Percentiles rank a stretch among this genome's conserved stretches.
Evolutionary conservation across 495 filamentous ascomycete genomes (phyloP).

Genomic region (Neurospora sp.): DNA sequence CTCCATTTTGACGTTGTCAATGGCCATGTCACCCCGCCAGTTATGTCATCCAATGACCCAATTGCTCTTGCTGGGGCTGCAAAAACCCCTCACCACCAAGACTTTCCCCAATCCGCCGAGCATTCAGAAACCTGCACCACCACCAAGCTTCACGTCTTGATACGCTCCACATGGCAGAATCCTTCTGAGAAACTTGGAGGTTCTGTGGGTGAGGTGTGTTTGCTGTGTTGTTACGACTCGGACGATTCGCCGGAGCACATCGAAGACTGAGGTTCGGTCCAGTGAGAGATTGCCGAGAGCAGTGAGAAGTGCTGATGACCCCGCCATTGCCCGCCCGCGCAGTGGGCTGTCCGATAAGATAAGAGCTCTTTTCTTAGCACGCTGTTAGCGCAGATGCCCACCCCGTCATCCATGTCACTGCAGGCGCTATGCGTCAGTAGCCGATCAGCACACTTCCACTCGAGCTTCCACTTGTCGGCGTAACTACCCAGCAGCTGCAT

Average conservation of each 20-base stretch:
- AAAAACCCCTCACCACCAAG: background rate
- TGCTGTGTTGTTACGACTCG: background rate
- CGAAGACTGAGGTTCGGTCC: background rate
- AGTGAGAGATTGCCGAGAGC: background rate
- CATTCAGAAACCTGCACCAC: background rate
- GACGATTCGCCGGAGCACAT: background rate
- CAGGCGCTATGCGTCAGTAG: background rate
- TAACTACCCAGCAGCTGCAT: background rate
- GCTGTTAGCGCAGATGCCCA: background rate
- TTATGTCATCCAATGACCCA: background rate
- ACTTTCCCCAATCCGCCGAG: background rate
- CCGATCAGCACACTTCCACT: background rate
- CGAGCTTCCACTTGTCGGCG: background rate
- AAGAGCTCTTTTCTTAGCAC: conserved; percentile 4
- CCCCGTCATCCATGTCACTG: background rate
- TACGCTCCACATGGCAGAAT: background rate
- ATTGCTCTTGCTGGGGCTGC: background rate
- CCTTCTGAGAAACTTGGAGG: background rate
- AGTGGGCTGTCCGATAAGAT: conserved; percentile 2
- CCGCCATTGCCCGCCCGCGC: conserved; percentile 1
- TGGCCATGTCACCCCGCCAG: background rate
- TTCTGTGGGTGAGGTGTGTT: background rate
- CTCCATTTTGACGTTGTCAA: background rate
- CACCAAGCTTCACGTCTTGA: background rate
- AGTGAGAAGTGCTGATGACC: background rate